Evolutionary conservation across 306 rosid genomes (phyloP), one percentile per base, ranked within the genome.

Genomic region (Prosopis cineraria): DNA sequence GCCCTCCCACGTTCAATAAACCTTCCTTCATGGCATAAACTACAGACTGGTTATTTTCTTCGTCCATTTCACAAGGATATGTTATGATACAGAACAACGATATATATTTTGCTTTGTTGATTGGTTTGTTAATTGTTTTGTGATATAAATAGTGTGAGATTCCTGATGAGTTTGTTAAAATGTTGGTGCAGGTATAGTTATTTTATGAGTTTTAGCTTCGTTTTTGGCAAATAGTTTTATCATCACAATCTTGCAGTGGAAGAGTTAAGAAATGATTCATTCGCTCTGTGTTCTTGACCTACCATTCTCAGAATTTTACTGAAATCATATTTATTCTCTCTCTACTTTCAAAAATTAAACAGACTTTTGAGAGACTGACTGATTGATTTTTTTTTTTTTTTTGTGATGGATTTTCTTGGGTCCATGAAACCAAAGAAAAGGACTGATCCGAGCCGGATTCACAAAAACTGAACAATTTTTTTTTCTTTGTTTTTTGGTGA

Each of bases 171-270:
- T 83, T 78, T 39, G 89, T 72, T 92, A 62, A 72, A 45, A 19
- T 64, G 63, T 77, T 30, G 84, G 82, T 75, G 56, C 79, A 25
- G 56, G 74, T 76, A 70, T 40, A 44, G 9, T 72, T 78, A 66
- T 25, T 63, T 7, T 36, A 7, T 12, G 36, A 1, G 22, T 50
- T 72, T 64, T 63, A 31, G 62, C 20, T 53, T 70, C 33, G 37
- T 68, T 9, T 77, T 74, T 75, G 59, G 80, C 37, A 24, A 29
- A 39, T 6, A 13, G 29, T 63, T 60, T 64, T 72, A 9, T 10
- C 0, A 4, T 77, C 84, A 86, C 90, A 79, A 68, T 82, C 87
- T 83, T 83, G 74, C 27, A 29, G 63, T 76, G 86, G 29, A 11
- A 73, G 17, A 48, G 58, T 37, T 68, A 63, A 52, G 70, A 77